A percentile compares a stretch with the other conserved stretches of the same genome.
These are phyloP conservation scores for Gryganskiella cystojenkinii DNA, from an alignment of 192 early-diverging fungal genomes.

Conservation along the genomic window DNA sequence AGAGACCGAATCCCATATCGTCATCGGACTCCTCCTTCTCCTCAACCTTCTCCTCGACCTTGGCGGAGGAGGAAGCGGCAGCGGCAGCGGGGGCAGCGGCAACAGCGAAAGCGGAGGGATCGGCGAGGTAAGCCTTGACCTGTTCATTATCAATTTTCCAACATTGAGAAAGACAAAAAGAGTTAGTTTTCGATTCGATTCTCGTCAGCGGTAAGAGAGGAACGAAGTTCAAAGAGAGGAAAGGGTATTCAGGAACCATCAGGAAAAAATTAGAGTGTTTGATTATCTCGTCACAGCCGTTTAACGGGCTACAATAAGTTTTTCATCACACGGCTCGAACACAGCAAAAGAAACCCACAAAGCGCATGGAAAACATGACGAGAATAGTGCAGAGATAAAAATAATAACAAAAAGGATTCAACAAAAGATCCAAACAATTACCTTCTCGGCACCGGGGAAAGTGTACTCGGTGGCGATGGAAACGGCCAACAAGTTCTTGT, in stretches of 20 bases:
- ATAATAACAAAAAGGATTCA: constrained; percentile 12
- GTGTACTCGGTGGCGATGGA: constrained; percentile 92
- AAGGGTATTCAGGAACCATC: constrained; percentile 57
- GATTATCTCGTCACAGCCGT: constrained; percentile 54
- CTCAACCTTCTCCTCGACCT: constrained; percentile 69
- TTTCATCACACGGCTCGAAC: constrained; percentile 56
- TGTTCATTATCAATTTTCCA: constrained; percentile 29
- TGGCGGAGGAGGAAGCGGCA: constrained; percentile 64
- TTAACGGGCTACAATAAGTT: constrained; percentile 53
- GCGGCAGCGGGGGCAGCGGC: constrained; percentile 82
- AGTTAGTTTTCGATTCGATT: constrained; percentile 2
- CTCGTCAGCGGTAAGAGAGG: neutral
- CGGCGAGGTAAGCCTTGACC: constrained; percentile 95
- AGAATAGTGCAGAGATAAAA: neutral
- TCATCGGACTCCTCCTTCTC: constrained; percentile 88
- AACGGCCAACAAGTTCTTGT: constrained; percentile 96
- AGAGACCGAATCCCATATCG: constrained; percentile 94
- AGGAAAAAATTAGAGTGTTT: constrained; percentile 82
- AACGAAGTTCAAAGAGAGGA: constrained; percentile 2
- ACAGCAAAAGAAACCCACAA: neutral
- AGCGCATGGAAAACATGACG: neutral
- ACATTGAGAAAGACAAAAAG: neutral
- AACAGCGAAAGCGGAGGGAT: constrained; percentile 90
- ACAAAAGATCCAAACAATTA: constrained; percentile 37
- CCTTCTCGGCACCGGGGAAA: constrained; percentile 87